Percentiles rank a stretch among this genome's conserved stretches.
Evolutionary conservation across 768 basidiomycete species (phyloP).

Genomic region (Pleurotus tuoliensis): DNA sequence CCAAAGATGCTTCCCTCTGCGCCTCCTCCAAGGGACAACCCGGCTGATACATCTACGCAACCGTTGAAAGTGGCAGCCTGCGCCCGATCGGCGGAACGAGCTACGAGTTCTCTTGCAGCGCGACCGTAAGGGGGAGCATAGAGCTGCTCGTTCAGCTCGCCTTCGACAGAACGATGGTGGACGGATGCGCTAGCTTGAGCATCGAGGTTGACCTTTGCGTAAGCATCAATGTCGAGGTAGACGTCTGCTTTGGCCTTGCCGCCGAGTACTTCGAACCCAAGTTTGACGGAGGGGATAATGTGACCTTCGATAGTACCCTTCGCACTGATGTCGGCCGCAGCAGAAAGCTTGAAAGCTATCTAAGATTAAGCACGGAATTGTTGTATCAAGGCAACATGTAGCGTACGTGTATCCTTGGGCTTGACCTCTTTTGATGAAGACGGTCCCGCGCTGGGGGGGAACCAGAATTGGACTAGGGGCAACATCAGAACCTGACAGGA

Average conservation of each 20-base stretch:
- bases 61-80: constrained; percentile 11
- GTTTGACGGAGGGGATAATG: constrained; percentile 23
- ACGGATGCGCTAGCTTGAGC: constrained; percentile 1
- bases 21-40: constrained; percentile 14
- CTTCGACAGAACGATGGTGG: neutral
- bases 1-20: constrained; percentile 16
- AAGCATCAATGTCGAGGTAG: constrained; percentile 22
- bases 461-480: constrained; percentile 2
- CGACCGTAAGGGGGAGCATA: constrained; percentile 4
- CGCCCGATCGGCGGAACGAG: neutral
- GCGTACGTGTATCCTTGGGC: constrained; percentile 4
- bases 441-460: neutral
- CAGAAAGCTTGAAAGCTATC: constrained; percentile 19
- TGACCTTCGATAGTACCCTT: constrained; percentile 25
- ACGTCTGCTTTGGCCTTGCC: constrained; percentile 13
- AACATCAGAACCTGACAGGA: neutral
- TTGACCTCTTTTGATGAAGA: constrained; percentile 1
- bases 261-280: constrained; percentile 22
- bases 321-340: constrained; percentile 20
- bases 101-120: neutral
- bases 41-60: constrained; percentile 13
- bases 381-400: neutral
- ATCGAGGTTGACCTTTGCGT: constrained; percentile 19
- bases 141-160: neutral
- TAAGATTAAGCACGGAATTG: neutral